Evolutionary conservation across 352 stramenopile species (phyloP).

Genomic region (Blastocystis sp.): DNA sequence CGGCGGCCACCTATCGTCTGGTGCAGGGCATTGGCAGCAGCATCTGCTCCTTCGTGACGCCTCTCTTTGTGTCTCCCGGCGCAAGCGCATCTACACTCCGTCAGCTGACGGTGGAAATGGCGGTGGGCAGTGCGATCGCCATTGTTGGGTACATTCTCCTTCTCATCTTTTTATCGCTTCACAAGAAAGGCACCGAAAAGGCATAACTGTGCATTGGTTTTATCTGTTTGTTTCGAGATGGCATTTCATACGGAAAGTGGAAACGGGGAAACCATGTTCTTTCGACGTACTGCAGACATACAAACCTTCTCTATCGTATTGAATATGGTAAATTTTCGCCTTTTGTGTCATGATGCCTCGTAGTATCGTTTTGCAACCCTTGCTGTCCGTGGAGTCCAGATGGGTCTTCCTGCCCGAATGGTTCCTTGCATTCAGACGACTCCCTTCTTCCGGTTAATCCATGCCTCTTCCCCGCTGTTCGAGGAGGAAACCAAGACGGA

Average conservation of each 20-base stretch:
- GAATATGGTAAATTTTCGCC: background rate
- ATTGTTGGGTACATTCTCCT: background rate
- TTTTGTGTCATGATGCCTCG: background rate
- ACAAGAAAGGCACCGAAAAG: background rate
- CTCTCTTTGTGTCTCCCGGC: background rate
- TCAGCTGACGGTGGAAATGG: constrained; percentile 14
- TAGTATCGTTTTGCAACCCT: constrained; percentile 30
- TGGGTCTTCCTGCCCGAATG: background rate
- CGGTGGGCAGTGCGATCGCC: background rate
- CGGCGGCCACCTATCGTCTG: background rate
- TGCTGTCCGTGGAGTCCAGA: background rate
- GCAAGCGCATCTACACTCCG: background rate
- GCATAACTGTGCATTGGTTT: background rate
- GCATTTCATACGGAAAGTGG: background rate
- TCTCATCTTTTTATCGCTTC: background rate
- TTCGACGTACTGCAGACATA: background rate
- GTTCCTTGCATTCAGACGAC: background rate
- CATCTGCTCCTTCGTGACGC: background rate
- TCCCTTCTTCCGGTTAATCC: background rate
- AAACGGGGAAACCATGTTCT: background rate
- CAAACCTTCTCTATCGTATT: background rate
- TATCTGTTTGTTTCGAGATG: background rate
- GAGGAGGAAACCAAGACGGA: background rate
- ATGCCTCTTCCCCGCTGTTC: constrained; percentile 3
- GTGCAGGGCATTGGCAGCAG: background rate